A percentile compares a stretch with the other conserved stretches of the same genome.
Conservation (phyloP, 331 rosid species). For the Quercus tomentella region DNA sequence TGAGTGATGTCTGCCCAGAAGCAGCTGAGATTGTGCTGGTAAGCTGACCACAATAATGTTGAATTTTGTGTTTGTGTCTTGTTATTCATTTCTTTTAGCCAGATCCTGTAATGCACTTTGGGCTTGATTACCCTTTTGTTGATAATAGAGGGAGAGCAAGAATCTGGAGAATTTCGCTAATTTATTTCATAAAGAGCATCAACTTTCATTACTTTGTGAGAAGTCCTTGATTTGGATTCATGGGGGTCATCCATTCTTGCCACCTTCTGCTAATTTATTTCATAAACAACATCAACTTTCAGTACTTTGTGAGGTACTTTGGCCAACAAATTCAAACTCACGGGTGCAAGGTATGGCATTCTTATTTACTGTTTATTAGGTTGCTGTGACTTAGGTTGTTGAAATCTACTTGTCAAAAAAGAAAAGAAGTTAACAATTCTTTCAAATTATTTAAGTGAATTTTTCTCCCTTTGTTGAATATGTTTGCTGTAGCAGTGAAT, state of each 20-base stretch:
- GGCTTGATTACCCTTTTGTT: constrained; percentile 8
- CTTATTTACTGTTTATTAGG: constrained; percentile 10
- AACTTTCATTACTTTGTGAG: constrained; percentile 52
- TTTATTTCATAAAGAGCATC: constrained; percentile 51
- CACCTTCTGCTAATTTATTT: constrained; percentile 53
- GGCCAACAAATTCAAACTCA: constrained; percentile 50
- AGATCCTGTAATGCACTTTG: constrained; percentile 13
- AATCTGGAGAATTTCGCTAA: constrained; percentile 32
- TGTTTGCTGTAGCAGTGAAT: constrained; percentile 25
- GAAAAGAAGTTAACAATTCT: not conserved
- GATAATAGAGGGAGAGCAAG: constrained; percentile 46
- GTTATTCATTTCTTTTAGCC: not conserved
- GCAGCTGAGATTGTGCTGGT: constrained; percentile 58
- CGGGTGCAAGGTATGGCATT: constrained; percentile 39
- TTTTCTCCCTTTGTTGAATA: not conserved
- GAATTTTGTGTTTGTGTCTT: not conserved
- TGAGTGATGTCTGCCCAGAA: constrained; percentile 48
- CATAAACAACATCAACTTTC: constrained; percentile 50
- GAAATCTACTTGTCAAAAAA: not conserved
- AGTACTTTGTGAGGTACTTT: constrained; percentile 48
- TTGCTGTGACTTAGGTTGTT: not conserved
- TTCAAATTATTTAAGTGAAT: not conserved
- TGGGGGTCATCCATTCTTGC: constrained; percentile 91
- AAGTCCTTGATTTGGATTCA: constrained; percentile 78
- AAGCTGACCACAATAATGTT: constrained; percentile 20